phyloP scores from a whole-genome alignment of 805 yeast species.

The Starmera pachycereana region DNA sequence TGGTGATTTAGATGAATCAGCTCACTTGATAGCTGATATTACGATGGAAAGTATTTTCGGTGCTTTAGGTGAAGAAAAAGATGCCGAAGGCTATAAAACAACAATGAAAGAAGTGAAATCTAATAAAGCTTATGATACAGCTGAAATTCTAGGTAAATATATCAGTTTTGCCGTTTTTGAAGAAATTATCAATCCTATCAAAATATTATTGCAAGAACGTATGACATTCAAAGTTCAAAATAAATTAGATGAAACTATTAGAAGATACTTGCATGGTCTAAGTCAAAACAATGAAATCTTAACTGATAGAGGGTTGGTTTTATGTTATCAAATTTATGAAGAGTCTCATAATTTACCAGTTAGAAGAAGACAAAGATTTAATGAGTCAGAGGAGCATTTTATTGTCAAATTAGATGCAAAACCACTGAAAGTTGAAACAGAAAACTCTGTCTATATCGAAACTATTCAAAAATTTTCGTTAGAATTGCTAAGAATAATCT shows the following conservation, averaged over 20 bases:
- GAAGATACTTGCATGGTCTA: slow-evolving; percentile 72
- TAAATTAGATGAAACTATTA: slow-evolving; percentile 68
- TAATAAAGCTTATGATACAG: slow-evolving; percentile 82
- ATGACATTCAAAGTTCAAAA: slow-evolving; percentile 58
- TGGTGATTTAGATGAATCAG: slow-evolving; percentile 69
- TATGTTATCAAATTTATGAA: slow-evolving; percentile 64
- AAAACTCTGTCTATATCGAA: slow-evolving; percentile 43
- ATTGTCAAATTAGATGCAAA: slow-evolving; percentile 62
- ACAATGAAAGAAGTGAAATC: slow-evolving; percentile 85
- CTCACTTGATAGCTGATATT: slow-evolving; percentile 49
- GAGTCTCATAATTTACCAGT: slow-evolving; percentile 31
- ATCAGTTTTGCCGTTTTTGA: slow-evolving; percentile 49
- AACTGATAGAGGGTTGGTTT: slow-evolving; percentile 46
- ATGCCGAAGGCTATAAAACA: slow-evolving; percentile 81
- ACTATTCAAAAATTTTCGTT: slow-evolving; percentile 68
- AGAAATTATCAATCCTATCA: slow-evolving; percentile 57
- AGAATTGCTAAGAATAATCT: slow-evolving; percentile 63
- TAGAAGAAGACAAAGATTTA: slow-evolving; percentile 13
- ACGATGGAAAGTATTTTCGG: slow-evolving; percentile 94
- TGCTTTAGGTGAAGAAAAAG: slow-evolving; percentile 86
- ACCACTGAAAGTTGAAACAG: slow-evolving; percentile 41
- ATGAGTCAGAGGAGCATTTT: slow-evolving; percentile 54
- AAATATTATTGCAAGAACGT: slow-evolving; percentile 49
- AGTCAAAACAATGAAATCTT: slow-evolving; percentile 54
- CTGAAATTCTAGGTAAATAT: slow-evolving; percentile 61